Evolutionary conservation across 2,329 filamentous ascomycete species (phyloP), one percentile per base, ranked within the genome.

Genomic region (Dactylella cylindrospora): DNA sequence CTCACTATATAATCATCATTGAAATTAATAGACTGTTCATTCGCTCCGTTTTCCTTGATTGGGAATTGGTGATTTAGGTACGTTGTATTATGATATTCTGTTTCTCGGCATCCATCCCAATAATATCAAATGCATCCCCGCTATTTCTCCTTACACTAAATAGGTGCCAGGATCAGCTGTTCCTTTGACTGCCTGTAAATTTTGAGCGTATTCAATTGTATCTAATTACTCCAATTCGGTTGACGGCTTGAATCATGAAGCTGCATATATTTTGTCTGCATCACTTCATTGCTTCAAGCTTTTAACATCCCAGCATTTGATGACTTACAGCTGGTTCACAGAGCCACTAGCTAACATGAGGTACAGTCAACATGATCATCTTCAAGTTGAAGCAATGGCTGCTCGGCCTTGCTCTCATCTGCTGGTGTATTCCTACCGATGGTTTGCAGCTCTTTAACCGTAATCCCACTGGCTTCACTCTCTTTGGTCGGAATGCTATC

Each of bases 401-500:
- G 15, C 41, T 61, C 26, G 46, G 31, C 28, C 35, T 61, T 41
- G 15, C 28, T 13, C 15, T 52, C n/a, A 28, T 52, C 26, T 46
- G 33, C 22, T 61, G 40, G 15, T 49, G 39, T 31, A 49, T 47
- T 12, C 49, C 49, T 4, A 22, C 26, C 20, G 25, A 47, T 38
- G 41, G 40, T 20, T 5, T 47, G 10, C 49, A 62, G 10, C 13
- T 38, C 25, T 39, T 54, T 17, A 50, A 54, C 29, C 43, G 49
- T 17, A 61, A 53, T n/a, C 55, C 55, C 15, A 47, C 46, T 38
- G 57, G 41, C 12, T 32, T 49, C 17, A 45, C 44, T 22, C 22
- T 62, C 36, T 53, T 62, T 53, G 57, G 23, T 15, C 57, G 29
- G 33, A 54, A 62, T 35, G 17, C 29, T 17, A 32, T 17, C 29